Base-by-base conservation (phyloP, 441 rosid genomes). In the Erodium trifolium region DNA sequence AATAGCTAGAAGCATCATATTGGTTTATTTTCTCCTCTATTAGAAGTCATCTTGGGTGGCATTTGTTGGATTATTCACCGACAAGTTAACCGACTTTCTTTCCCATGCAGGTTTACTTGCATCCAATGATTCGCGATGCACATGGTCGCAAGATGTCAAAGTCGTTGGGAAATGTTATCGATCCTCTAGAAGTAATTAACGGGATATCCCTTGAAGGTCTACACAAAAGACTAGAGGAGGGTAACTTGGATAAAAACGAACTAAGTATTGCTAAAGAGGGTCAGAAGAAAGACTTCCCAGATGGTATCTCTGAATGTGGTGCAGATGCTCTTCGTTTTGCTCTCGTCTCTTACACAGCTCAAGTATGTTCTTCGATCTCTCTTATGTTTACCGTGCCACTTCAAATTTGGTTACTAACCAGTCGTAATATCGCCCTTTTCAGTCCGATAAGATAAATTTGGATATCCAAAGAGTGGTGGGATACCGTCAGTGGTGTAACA, bases 301-400 rank as follows among this genome's bases (percentile, higher is more conserved):
- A 82, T 86, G 99, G 99, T 70, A 90, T 94, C 43, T 68, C 96
- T 72, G 98, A 94, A 86, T 94, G 99, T 76, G 99, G 98, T 39
- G 84, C 99, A 12, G 99, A 94, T 74, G 99, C 99, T 72, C 97
- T 94, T 45, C 93, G 99, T 31, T 94, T 94, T 83, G 97, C 98
- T 1, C 99, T 91, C n/a, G 87, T 94, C 73, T 83, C 94, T 14
- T 92, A 94, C 79, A 92, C 97, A 8, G 96, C 99, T 75, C 98
- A 94, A 98, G 99, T 94, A 77, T 12, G 18, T 69, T 9, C 71
- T 71, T 72, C 63, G 69, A n/a, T 67, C 59, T 49, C 11, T 59
- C 13, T 14, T 12, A 55, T 66, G 12, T 71, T 7, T 31, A 10
- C 39, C 66, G 18, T 35, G 59, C 27, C 27, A 23, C 39, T 4